A percentile compares a stretch with the other conserved stretches of the same genome.
Evolutionary conservation across 2,329 filamentous ascomycete genomes (phyloP).

Genomic region (Coleophoma cylindrospora): DNA sequence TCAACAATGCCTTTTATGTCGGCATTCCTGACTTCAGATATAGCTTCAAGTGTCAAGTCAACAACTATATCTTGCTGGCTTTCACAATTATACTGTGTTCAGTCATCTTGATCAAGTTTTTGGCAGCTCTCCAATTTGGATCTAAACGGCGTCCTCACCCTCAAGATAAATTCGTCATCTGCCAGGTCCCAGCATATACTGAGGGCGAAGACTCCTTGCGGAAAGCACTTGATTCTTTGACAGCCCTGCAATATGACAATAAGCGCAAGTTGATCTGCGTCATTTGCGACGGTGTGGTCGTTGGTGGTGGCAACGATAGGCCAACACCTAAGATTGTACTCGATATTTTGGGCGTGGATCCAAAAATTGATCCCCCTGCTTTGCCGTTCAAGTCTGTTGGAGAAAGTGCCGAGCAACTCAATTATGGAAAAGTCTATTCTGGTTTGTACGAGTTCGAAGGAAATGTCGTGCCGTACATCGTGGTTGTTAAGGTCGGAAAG

Average conservation of each 20-base stretch:
- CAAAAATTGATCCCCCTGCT: slow-evolving; percentile 91
- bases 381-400: slow-evolving; percentile 93
- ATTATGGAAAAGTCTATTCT: slow-evolving; percentile 98
- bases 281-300: slow-evolving; percentile 94
- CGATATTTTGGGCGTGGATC: slow-evolving; percentile 94
- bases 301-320: slow-evolving; percentile 87
- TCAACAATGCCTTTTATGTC: slow-evolving; percentile 77
- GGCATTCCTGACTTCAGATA: slow-evolving; percentile 83
- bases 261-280: slow-evolving; percentile 96
- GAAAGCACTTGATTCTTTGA: slow-evolving; percentile 90
- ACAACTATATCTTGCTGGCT: slow-evolving; percentile 83
- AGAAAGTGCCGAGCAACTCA: slow-evolving; percentile 83
- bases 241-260: slow-evolving; percentile 93
- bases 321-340: slow-evolving; percentile 94
- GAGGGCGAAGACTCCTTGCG: slow-evolving; percentile 94
- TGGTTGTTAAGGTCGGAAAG: slow-evolving; percentile 95
- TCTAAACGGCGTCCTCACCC: slow-evolving; percentile 83
- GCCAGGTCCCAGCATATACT: slow-evolving; percentile 95
- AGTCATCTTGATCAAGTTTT: slow-evolving; percentile 82
- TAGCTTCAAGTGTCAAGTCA: slow-evolving; percentile 70
- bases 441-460: slow-evolving; percentile 96
- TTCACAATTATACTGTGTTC: slow-evolving; percentile 80
- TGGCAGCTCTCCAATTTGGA: slow-evolving; percentile 88
- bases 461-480: slow-evolving; percentile 93
- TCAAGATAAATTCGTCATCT: slow-evolving; percentile 98